Percentiles rank a stretch among this genome's conserved stretches.
Evolutionary conservation across 140 eudicot genomes (phyloP).

Genomic region (Oenanthe javanica): DNA sequence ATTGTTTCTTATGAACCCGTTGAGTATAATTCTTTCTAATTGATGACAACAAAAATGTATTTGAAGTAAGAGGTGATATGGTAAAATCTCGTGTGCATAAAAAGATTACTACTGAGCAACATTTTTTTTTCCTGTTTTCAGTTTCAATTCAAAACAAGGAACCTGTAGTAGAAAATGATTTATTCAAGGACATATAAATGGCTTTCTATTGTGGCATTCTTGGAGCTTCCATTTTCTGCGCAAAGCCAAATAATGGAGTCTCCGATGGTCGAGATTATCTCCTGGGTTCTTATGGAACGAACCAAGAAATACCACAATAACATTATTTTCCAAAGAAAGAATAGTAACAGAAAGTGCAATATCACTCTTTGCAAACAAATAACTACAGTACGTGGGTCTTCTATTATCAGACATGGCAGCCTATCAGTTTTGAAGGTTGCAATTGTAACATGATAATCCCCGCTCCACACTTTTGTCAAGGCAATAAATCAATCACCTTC

Average conservation of each 20-base stretch:
- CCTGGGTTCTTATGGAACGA: not conserved
- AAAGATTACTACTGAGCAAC: not conserved
- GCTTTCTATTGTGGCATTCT: not conserved
- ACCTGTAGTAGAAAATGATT: not conserved
- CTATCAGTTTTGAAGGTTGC: not conserved
- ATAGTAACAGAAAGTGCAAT: not conserved
- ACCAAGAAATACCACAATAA: not conserved
- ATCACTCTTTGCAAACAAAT: not conserved
- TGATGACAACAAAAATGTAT: too few relatives aligned
- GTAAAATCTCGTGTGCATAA: not conserved
- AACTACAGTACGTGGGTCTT: not conserved
- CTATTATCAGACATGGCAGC: not conserved
- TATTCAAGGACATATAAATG: not conserved
- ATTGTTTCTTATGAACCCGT: not conserved
- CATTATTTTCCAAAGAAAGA: not conserved
- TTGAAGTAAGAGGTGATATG: not conserved
- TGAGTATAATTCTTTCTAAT: not conserved
- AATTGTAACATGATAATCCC: not conserved
- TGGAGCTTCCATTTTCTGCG: not conserved
- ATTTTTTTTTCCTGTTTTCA: too few relatives aligned
- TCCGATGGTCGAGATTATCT: not conserved
- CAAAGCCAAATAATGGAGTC: not conserved
- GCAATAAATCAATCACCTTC: not conserved
- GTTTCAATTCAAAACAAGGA: not conserved
- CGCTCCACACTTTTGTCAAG: not conserved